Percentiles rank a stretch among this genome's conserved stretches.
Conservation (phyloP, 441 rosid genomes). For the Flueggea neowawraea region DNA sequence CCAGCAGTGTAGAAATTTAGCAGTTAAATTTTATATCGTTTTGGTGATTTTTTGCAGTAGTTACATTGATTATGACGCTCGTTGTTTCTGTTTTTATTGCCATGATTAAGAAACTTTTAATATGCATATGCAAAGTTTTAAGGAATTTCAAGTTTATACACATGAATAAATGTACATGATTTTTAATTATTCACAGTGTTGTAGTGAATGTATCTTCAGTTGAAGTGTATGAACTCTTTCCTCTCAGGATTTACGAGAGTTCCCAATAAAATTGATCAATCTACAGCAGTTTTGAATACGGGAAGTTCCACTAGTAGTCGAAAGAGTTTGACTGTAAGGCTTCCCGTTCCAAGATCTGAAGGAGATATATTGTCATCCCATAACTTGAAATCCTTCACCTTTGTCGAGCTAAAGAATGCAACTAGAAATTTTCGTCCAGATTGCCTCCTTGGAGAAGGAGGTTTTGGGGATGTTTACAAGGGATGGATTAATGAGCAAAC, state of each 20-base stretch:
- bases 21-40: too few relatives aligned
- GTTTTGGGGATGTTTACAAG: conserved; percentile 82
- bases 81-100: too few relatives aligned
- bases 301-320: conserved; percentile 8
- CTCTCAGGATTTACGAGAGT: conserved; percentile 14
- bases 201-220: too few relatives aligned
- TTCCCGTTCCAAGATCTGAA: conserved; percentile 45
- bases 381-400: conserved; percentile 51
- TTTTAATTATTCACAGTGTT: too few relatives aligned
- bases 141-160: too few relatives aligned
- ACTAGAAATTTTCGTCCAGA: conserved; percentile 74
- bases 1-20: too few relatives aligned
- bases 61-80: too few relatives aligned
- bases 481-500: conserved; percentile 79
- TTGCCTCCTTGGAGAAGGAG: conserved; percentile 83
- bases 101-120: too few relatives aligned
- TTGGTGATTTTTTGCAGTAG: too few relatives aligned
- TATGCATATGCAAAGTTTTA: too few relatives aligned
- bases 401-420: conserved; percentile 50
- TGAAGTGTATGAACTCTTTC: not conserved
- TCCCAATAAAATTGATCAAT: conserved; percentile 11
- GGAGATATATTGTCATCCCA: conserved; percentile 63
- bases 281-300: conserved; percentile 21
- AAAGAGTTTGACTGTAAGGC: conserved; percentile 17
- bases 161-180: too few relatives aligned